phyloP scores from a whole-genome alignment of 2,329 filamentous ascomycete species.

The Moelleriella libera region DNA sequence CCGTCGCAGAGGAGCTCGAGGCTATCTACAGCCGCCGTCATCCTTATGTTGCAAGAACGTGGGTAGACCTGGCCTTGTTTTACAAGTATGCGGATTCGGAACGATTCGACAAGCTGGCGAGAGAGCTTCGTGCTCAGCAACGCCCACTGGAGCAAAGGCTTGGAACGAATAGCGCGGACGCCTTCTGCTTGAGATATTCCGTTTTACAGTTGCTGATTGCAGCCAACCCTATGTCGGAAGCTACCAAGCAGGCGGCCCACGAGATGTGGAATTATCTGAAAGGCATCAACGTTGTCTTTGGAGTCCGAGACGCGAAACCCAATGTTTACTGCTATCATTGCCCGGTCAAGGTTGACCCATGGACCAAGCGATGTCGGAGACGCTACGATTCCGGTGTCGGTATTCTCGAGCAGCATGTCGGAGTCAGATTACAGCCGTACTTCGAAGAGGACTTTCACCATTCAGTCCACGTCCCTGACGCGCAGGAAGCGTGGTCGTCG shows the following conservation, averaged over 20 bases:
- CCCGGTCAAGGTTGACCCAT: slow-evolving; percentile 27
- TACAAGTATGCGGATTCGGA: slow-evolving; percentile 22
- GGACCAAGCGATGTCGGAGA: slow-evolving; percentile 26
- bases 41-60: slow-evolving; percentile 27
- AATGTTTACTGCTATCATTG: slow-evolving; percentile 29
- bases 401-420: slow-evolving; percentile 23
- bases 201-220: slow-evolving; percentile 25
- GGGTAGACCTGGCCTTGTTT: slow-evolving; percentile 26
- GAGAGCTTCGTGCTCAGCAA: slow-evolving; percentile 21
- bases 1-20: slow-evolving; percentile 28
- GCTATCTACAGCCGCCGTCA: slow-evolving; percentile 27
- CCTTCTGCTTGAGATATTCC: slow-evolving; percentile 23
- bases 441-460: slow-evolving; percentile 30
- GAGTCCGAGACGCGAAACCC: slow-evolving; percentile 20
- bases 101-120: slow-evolving; percentile 20
- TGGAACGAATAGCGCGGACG: slow-evolving; percentile 18
- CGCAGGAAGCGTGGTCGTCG: slow-evolving; percentile 22
- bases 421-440: slow-evolving; percentile 23
- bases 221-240: slow-evolving; percentile 17
- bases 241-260: slow-evolving; percentile 19
- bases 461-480: slow-evolving; percentile 21
- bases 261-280: slow-evolving; percentile 23
- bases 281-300: slow-evolving; percentile 19
- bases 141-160: slow-evolving; percentile 20
- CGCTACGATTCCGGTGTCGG: slow-evolving; percentile 23